Percentiles rank a stretch among this genome's conserved stretches.
phyloP scores from a whole-genome alignment of 1,139 yeast genomes.

The Suhomyces maxii region DNA sequence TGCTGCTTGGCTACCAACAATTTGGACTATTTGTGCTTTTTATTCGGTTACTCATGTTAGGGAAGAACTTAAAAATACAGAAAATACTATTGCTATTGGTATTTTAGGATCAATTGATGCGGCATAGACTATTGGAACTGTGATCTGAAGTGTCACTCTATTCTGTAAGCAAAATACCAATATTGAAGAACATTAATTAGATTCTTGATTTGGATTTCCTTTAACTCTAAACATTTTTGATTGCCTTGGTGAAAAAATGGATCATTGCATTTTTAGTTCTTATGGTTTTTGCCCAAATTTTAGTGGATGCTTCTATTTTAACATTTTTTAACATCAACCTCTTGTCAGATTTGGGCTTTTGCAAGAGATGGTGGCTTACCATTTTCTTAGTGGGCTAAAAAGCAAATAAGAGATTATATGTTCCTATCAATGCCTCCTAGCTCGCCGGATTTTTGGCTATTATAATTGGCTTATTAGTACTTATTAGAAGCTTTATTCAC shows the following conservation, averaged over 20 bases:
- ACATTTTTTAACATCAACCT: conserved; percentile 53
- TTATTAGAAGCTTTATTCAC: conserved; percentile 61
- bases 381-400: conserved; percentile 48
- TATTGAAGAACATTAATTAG: conserved; percentile 38
- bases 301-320: conserved; percentile 63
- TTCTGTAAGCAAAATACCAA: conserved; percentile 58
- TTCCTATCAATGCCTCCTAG: conserved; percentile 62
- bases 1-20: conserved; percentile 61
- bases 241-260: conserved; percentile 68
- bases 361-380: conserved; percentile 54
- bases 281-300: conserved; percentile 60
- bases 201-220: conserved; percentile 50
- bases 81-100: conserved; percentile 67
- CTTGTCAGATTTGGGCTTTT: conserved; percentile 54
- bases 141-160: conserved; percentile 52
- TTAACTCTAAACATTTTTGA: conserved; percentile 68
- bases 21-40: conserved; percentile 69
- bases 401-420: conserved; percentile 51
- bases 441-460: conserved; percentile 51
- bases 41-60: conserved; percentile 74
- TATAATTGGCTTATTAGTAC: conserved; percentile 55
- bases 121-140: conserved; percentile 64
- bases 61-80: conserved; percentile 70
- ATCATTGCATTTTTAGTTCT: conserved; percentile 63
- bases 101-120: conserved; percentile 54